These are phyloP conservation scores for Elsinoe ampelina DNA, from an alignment of 2,329 filamentous ascomycete species.

Conservation along the genomic window DNA sequence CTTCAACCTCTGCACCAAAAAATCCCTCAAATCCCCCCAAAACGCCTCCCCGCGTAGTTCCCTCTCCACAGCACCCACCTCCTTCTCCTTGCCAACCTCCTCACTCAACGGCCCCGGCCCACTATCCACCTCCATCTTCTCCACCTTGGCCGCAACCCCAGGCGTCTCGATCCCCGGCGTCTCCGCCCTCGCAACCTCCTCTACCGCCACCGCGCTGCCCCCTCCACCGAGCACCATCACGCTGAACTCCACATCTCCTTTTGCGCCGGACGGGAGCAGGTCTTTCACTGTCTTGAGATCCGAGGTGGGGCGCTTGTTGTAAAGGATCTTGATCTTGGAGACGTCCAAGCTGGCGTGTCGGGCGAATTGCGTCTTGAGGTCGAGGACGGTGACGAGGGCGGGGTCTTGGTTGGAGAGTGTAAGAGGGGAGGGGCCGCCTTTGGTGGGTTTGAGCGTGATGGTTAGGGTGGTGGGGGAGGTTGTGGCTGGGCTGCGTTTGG, in stretches of 20 bases:
- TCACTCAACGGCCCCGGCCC: constrained; percentile 20
- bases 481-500: constrained; percentile 44
- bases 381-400: constrained; percentile 58
- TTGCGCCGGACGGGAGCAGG: constrained; percentile 40
- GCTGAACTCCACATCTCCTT: constrained; percentile 56
- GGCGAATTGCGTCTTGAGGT: constrained; percentile 64
- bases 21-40: constrained; percentile 77
- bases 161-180: constrained; percentile 36
- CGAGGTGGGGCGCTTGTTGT: constrained; percentile 74
- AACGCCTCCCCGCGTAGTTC: constrained; percentile 64
- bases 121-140: constrained; percentile 27
- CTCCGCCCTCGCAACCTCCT: constrained; percentile 27
- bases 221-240: constrained; percentile 75
- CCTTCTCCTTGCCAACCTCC: constrained; percentile 33
- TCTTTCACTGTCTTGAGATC: constrained; percentile 73
- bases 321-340: constrained; percentile 78
- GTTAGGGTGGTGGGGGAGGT: constrained; percentile 30
- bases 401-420: constrained; percentile 49
- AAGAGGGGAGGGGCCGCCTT: constrained; percentile 62
- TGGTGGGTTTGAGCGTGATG: constrained; percentile 64
- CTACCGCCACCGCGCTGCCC: constrained; percentile 14
- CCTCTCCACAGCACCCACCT: constrained; percentile 39
- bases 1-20: constrained; percentile 67
- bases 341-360: constrained; percentile 52
- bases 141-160: constrained; percentile 26